Conservation (phyloP, 768 basidiomycete species). For the Tubosaeta sp. region DNA sequence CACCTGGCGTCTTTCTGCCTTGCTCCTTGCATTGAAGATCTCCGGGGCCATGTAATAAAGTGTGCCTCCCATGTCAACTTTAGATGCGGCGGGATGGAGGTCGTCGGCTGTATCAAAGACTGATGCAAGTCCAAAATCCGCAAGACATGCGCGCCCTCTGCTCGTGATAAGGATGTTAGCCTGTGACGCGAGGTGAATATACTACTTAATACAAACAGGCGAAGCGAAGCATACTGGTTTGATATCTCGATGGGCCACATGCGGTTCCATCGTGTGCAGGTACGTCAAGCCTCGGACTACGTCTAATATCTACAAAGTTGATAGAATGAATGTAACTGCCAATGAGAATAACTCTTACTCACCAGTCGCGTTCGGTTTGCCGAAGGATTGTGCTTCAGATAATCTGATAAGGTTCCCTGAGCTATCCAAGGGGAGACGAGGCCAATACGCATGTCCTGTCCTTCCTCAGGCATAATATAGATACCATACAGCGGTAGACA, state of each 20-base stretch:
- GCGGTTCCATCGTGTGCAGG: slow-evolving; percentile 37
- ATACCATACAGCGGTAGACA: slow-evolving; percentile 35
- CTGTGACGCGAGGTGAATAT: slow-evolving; percentile 24
- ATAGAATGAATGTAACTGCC: not conserved
- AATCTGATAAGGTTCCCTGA: slow-evolving; percentile 28
- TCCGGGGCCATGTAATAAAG: slow-evolving; percentile 25
- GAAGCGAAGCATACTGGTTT: slow-evolving; percentile 24
- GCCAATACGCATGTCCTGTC: slow-evolving; percentile 11
- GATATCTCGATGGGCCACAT: slow-evolving; percentile 32
- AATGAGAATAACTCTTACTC: slow-evolving; percentile 7
- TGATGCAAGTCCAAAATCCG: slow-evolving; percentile 44
- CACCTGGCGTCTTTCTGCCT: slow-evolving; percentile 8
- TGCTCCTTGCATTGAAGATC: slow-evolving; percentile 3
- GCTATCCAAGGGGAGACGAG: slow-evolving; percentile 41
- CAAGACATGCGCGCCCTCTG: slow-evolving; percentile 40
- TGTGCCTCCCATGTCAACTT: slow-evolving; percentile 16
- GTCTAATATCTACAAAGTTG: slow-evolving; percentile 35
- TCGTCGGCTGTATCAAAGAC: slow-evolving; percentile 15
- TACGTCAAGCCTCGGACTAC: slow-evolving; percentile 41
- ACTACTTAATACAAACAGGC: not conserved
- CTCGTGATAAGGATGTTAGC: slow-evolving; percentile 45
- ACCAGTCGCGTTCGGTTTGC: slow-evolving; percentile 31
- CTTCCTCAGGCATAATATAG: slow-evolving; percentile 15
- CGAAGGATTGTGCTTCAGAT: slow-evolving; percentile 23
- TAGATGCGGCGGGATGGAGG: slow-evolving; percentile 7